Evolutionary conservation across 257 asterid genomes (phyloP).

Genomic region (Capsicum rhomboideum): DNA sequence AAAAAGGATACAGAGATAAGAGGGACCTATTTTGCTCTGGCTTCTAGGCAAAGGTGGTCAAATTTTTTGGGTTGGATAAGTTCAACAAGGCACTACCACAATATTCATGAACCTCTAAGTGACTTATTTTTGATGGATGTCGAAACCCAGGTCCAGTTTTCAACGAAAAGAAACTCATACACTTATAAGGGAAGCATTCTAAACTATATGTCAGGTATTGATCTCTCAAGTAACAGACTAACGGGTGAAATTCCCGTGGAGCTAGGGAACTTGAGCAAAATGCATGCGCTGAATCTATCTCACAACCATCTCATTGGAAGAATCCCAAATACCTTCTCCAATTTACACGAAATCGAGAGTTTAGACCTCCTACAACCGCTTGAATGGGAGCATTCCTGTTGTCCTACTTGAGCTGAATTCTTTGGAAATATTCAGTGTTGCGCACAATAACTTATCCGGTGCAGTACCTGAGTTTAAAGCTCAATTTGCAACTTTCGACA

Average conservation of each 20-base stretch:
- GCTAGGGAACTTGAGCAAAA: not conserved
- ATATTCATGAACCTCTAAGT: accelerated
- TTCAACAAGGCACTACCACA: not conserved
- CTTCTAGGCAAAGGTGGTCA: accelerated
- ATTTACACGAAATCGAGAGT: not conserved
- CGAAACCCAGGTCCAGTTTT: not conserved
- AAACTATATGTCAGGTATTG: not conserved
- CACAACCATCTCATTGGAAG: not conserved
- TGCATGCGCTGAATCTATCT: not conserved
- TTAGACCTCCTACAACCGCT: not conserved
- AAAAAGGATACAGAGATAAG: not conserved
- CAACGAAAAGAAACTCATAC: not conserved
- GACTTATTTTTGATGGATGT: too few species aligned
- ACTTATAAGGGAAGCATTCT: not conserved
- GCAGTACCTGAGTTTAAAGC: not conserved
- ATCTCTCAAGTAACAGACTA: not conserved
- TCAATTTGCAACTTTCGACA: not conserved
- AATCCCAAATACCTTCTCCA: not conserved
- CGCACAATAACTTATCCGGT: not conserved
- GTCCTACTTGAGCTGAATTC: not conserved
- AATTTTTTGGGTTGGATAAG: accelerated
- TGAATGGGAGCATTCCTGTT: not conserved
- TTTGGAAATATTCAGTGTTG: not conserved
- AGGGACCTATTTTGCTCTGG: accelerated
- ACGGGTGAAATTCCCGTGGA: not conserved